phyloP scores from a whole-genome alignment of 1,284 basidiomycete genomes.

The Malassezia japonica region DNA sequence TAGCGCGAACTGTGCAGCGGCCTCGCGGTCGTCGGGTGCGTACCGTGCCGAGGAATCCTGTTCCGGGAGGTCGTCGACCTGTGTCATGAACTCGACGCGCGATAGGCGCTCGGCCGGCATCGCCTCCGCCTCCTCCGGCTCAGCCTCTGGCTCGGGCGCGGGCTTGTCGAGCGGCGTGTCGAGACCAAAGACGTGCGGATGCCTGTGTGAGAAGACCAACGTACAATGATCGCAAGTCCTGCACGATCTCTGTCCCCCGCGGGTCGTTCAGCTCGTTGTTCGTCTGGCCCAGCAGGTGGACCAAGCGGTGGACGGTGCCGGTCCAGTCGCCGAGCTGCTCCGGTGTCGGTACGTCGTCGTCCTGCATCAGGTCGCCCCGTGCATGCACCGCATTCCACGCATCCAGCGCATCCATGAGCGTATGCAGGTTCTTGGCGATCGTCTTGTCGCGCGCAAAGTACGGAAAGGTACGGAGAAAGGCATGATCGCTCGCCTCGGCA shows the following conservation, averaged over 20 bases:
- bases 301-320: conserved; percentile 3
- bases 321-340: conserved; percentile 6
- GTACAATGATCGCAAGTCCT: conserved; percentile 1
- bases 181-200: conserved; percentile 4
- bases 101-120: too few relatives aligned
- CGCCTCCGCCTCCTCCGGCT: too few relatives aligned
- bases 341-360: neutral
- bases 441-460: conserved; percentile 13
- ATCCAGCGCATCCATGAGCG: conserved; percentile 7
- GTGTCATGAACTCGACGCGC: neutral
- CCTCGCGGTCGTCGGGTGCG: neutral
- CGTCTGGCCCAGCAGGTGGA: conserved; percentile 2
- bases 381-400: conserved; percentile 3
- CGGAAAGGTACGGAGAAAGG: conserved; percentile 9
- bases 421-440: conserved; percentile 9
- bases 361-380: neutral
- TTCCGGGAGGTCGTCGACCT: neutral
- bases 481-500: conserved; percentile 2
- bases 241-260: conserved; percentile 5
- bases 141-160: neutral
- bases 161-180: neutral
- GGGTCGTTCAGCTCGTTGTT: conserved; percentile 15
- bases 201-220: neutral
- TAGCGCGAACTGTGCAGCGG: conserved; percentile 12
- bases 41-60: neutral